Conservation (phyloP, 306 rosid genomes). For the Acacia crassicarpa region DNA sequence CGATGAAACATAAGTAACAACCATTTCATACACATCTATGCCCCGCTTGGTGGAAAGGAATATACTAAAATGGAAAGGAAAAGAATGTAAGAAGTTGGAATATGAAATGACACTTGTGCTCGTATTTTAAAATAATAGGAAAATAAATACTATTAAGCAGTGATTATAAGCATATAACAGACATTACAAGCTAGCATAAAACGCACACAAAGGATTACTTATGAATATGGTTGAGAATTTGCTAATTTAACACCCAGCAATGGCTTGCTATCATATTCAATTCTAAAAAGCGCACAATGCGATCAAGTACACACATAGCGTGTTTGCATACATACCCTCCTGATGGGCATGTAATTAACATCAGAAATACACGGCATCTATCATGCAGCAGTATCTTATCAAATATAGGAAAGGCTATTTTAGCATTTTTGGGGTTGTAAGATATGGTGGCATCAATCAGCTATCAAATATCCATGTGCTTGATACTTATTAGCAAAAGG, state of each 20-base stretch:
- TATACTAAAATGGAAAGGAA: background rate
- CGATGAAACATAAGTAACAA: background rate
- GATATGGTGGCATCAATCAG: background rate
- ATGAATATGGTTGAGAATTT: background rate
- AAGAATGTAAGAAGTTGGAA: background rate
- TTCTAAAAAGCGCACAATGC: too few species aligned
- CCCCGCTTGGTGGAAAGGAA: background rate
- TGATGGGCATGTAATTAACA: background rate
- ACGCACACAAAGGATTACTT: background rate
- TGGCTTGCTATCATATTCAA: background rate
- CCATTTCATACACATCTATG: constrained; percentile 9
- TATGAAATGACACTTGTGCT: background rate
- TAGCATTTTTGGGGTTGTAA: background rate
- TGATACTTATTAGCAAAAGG: background rate
- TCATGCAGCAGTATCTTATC: too few species aligned
- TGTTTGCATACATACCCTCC: background rate
- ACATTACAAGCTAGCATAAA: background rate
- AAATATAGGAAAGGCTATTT: background rate
- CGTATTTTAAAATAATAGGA: background rate
- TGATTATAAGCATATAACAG: background rate
- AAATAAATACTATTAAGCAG: background rate
- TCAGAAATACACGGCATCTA: background rate
- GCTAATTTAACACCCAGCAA: background rate
- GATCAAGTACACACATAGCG: background rate
- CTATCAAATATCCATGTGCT: background rate